These are phyloP conservation scores for Candida incommunis DNA, from an alignment of 805 yeast species.

Conservation along the genomic window DNA sequence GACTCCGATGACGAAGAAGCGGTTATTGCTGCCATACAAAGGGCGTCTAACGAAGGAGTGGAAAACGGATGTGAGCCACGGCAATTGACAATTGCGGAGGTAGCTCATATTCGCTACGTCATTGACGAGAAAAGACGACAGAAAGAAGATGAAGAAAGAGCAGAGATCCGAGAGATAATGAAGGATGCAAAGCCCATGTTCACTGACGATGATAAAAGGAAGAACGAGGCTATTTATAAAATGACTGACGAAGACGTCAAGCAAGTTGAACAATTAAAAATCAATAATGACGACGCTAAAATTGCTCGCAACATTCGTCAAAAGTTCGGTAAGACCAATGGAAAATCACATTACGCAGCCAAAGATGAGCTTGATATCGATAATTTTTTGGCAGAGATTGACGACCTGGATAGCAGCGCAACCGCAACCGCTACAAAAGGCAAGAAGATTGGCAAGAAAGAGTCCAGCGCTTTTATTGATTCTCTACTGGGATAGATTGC, in stretches of 20 bases:
- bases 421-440: too few species aligned
- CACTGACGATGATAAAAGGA: background rate
- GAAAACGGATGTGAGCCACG: background rate
- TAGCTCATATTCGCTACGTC: background rate
- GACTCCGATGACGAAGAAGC: background rate
- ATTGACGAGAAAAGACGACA: background rate
- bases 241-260: background rate
- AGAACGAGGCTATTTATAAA: background rate
- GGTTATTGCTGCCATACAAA: background rate
- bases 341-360: background rate
- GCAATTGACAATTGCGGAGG: background rate
- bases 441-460: too few species aligned
- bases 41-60: background rate
- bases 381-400: background rate
- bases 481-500: background rate
- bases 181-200: background rate
- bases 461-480: background rate
- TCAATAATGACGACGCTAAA: background rate
- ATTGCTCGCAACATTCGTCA: background rate
- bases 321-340: background rate
- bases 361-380: background rate
- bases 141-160: background rate
- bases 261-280: background rate
- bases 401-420: too few species aligned
- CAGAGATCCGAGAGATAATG: background rate